Percentiles rank a stretch among this genome's conserved stretches.
Evolutionary conservation across 2,329 filamentous ascomycete species (phyloP).

Genomic region (Talaromyces funiculosus): DNA sequence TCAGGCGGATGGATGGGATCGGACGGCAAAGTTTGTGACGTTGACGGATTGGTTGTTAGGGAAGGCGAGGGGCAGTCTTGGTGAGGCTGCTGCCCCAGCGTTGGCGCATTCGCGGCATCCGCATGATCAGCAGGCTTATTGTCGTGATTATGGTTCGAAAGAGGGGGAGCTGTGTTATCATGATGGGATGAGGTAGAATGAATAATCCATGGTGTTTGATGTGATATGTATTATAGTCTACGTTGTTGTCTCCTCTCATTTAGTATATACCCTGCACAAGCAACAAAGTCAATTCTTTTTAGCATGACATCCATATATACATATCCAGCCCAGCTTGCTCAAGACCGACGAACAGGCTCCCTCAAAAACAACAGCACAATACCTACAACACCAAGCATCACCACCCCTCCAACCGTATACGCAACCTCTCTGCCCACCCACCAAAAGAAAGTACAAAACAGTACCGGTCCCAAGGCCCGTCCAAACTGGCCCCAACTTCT

Average conservation of each 20-base stretch:
- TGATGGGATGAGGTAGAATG: neutral
- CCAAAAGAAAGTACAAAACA: constrained; percentile 97
- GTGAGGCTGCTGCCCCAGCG: constrained; percentile 23
- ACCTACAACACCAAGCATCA: constrained; percentile 68
- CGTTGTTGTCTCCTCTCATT: neutral
- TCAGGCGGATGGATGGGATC: constrained; percentile 75
- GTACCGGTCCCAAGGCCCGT: constrained; percentile 74
- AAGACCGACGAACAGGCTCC: constrained; percentile 14
- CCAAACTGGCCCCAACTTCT: constrained; percentile 79
- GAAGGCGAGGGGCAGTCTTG: constrained; percentile 53
- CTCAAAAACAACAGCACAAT: constrained; percentile 68
- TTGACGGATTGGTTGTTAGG: constrained; percentile 93
- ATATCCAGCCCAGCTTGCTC: neutral
- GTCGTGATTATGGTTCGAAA: neutral
- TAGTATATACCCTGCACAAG: constrained; percentile 3
- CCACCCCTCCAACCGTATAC: constrained; percentile 72
- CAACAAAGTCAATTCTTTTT: neutral
- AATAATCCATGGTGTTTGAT: neutral
- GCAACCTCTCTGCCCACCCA: constrained; percentile 88
- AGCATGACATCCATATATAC: neutral
- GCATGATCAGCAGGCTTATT: neutral
- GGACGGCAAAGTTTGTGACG: constrained; percentile 77
- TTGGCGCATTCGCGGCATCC: constrained; percentile 14
- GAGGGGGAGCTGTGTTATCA: neutral
- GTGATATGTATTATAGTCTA: neutral